Evolutionary conservation across 768 basidiomycete genomes (phyloP), one percentile per base, ranked within the genome.

Genomic region (Psilocybe cubensis): DNA sequence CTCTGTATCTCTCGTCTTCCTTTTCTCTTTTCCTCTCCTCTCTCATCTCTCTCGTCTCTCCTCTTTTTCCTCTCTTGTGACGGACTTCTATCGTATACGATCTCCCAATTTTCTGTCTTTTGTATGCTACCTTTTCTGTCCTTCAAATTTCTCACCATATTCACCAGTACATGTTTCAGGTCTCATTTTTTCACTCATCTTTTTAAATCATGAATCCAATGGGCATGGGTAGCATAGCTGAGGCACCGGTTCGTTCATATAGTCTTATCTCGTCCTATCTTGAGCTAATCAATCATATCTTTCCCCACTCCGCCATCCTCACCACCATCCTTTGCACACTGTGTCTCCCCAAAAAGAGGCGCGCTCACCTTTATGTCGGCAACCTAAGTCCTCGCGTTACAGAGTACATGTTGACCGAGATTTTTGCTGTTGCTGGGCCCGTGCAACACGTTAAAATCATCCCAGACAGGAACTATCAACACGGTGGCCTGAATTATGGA

Each of bases 401-500:
- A 52, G 97, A 98, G 79, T 96, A 95, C 79, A 98, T 98, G 92
- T 88, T 98, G 70, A 94, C 93, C 42, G 96, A 98, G 75, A 96
- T 95, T 61, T 96, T 95, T 72, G 94, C 94, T 72, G 93, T 95
- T 69, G 94, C 94, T 71, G 97, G 96, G 43, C 91, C 94, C 58
- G 97, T 98, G 61, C 94, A 96, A 75, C 92, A 96, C 73, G 96
- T 98, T 74, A 99, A 99, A 87, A 98, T 99, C 74, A 98, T 99
- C 74, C 96, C 96, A 27, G 97, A 99, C 80, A 88, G 96, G 67
- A 98, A 97, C 81, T 98, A 96, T 73, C 96, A 98, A 75, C 97
- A 99, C 71, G 97, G 96, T 55, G 97, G 97, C 59, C 89, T 97
- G 75, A 98, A 98, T 81, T 99, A 98, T 70, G 97, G 97, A 66